A percentile compares a stretch with the other conserved stretches of the same genome.
These are phyloP conservation scores for Diaporthe nobilis DNA, from an alignment of 2,329 filamentous ascomycete species.

Conservation along the genomic window DNA sequence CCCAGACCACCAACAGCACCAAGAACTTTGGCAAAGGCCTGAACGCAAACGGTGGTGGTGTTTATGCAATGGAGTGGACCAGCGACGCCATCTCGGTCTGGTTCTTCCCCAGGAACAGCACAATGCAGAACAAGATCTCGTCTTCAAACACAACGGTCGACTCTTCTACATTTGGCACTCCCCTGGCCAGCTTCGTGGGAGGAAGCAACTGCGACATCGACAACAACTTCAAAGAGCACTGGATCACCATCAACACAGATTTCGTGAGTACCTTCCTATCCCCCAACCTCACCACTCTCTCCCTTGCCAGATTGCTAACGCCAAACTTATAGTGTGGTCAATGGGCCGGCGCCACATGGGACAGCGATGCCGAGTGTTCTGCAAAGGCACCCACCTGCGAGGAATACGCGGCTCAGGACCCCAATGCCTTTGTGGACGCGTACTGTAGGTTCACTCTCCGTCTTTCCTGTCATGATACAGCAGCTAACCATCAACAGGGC, in stretches of 20 bases:
- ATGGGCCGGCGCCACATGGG: constrained; percentile 82
- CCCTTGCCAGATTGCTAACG: constrained; percentile 61
- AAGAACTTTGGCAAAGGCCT: constrained; percentile 77
- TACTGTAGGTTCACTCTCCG: constrained; percentile 24
- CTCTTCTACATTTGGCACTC: constrained; percentile 77
- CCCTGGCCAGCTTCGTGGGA: constrained; percentile 77
- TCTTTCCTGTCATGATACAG: neutral
- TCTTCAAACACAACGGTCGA: constrained; percentile 76
- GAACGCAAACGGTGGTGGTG: constrained; percentile 77
- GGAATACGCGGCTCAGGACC: constrained; percentile 75
- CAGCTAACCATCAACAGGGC: constrained; percentile 25
- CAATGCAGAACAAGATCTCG: constrained; percentile 45
- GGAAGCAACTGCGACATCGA: constrained; percentile 79
- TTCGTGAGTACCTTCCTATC: constrained; percentile 21
- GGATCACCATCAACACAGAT: constrained; percentile 74
- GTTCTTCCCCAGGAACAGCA: constrained; percentile 78
- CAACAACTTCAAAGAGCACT: constrained; percentile 77
- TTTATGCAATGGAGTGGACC: constrained; percentile 86
- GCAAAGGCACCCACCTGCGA: constrained; percentile 75
- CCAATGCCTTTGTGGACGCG: constrained; percentile 38
- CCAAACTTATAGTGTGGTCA: constrained; percentile 82
- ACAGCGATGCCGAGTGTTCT: constrained; percentile 68
- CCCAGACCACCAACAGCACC: constrained; percentile 64
- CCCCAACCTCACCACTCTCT: too few relatives aligned
- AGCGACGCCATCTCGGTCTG: constrained; percentile 79